Evolutionary conservation across 805 yeast genomes (phyloP), one percentile per base, ranked within the genome.

Genomic region (Tetrapisispora phaffii): DNA sequence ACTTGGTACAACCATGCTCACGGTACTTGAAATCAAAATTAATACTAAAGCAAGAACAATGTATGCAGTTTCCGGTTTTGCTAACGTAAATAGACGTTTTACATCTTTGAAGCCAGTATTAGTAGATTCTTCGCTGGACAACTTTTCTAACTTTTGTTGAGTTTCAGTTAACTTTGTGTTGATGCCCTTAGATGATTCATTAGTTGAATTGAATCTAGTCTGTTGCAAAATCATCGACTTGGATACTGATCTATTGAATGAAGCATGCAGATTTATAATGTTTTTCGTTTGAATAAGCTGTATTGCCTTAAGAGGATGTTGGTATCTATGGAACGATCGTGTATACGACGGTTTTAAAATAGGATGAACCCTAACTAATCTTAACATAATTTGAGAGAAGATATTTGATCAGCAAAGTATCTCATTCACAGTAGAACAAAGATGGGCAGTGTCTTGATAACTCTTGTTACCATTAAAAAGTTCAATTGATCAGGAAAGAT

Each of bases 1-100:
- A 38, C 82, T 68, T 7, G 97, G 97, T 36, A 90, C 70, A 12
- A 82, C 65, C 85, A 90, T 82, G 23, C 88, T 75, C 5, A 86
- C 82, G 1, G 87, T 76, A 1, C 96, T 84, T 0, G 96, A 79
- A 5, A 82, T 57, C 6, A 80, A 65, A 28, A 90, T 70, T 46
- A 85, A 73, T 0, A 72, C 51, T 34, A 89, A 66, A 0, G 96
- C 96, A 19, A 73, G 62, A 1, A 71, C 51, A 55, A 83, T 69
- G 3, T 81, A 74, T 44, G 67, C 66, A 6, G 72, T 57, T 57
- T 83, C 88, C 2, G 79, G 74, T 49, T 66, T 72, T 0, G 83
- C 77, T n/a, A 83, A 67, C 28, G 58, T 63, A 42, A 82, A 70
- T 24, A 83, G 62, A 35, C 84, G 50, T 42, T 57, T 58, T 39